Base-by-base conservation (phyloP, 192 early-diverging fungal genomes). In the Cetraspora pellucida region DNA sequence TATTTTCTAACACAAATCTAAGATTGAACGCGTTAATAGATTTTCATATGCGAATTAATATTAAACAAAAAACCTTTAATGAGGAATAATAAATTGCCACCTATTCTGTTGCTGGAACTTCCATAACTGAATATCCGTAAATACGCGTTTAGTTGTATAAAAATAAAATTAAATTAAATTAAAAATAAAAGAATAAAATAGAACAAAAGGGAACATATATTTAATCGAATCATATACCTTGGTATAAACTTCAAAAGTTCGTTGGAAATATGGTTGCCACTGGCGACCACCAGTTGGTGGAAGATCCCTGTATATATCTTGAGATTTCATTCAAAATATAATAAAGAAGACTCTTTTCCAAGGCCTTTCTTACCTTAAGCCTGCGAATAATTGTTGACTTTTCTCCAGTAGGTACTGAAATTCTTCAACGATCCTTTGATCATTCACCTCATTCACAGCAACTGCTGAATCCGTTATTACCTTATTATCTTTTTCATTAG, bases 231-330 rank as follows among this genome's bases (percentile, higher is more conserved):
- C 47, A 43, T 7, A 11, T 23, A 47, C 88, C 81, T 93, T 93
- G 10, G 96, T 96, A 82, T 96, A 99, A 4, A 98, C 94, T 82
- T 98, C 97, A 78, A 99, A 99, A 10, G 97, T 98, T 68, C 95
- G 89, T 85, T 97, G 94, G 77, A 99, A 99, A 82, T 98, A 95
- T 0, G 86, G 86, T 69, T 87, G 82, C 88, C 88, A 89, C 75
- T 89, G 88, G 50, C 87, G 84, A 59, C 90, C 86, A 70, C 95
- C 95, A 0, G 95, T 96, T 2, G 93, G 94, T 19, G 95, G 94
- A 17, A 96, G 82, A 74, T 96, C 95, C 75, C 95, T 95, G 75
- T 28, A 50, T 5, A 50, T 65, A 61, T 30, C 59, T n/a, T 37
- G 28, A 23, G 59, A 10, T 61, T 60, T 16, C 59, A 16, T 25